phyloP scores from a whole-genome alignment of 2,329 filamentous ascomycete genomes.

The Coniochaeta sp. region DNA sequence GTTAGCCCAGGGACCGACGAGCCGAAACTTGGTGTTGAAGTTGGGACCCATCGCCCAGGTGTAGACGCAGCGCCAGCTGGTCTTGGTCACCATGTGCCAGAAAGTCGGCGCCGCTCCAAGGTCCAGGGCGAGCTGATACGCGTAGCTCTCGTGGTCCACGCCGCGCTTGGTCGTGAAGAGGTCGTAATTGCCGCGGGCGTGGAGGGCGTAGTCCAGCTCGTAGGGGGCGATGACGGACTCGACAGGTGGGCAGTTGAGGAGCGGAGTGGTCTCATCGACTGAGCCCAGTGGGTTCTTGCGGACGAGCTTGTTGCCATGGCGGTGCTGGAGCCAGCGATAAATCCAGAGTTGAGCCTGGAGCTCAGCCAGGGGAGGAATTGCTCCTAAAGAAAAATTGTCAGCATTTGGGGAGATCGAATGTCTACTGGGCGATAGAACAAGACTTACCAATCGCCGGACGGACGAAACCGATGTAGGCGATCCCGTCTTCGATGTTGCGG shows the following conservation, averaged over 20 bases:
- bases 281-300: background rate
- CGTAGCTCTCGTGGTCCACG: conserved; percentile 41
- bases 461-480: conserved; percentile 40
- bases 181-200: conserved; percentile 23
- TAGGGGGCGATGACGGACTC: conserved; percentile 22
- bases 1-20: conserved; percentile 35
- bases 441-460: conserved; percentile 31
- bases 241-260: too few species aligned
- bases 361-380: conserved; percentile 40
- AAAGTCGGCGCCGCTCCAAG: conserved; percentile 34
- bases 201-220: conserved; percentile 32
- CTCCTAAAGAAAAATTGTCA: conserved; percentile 18
- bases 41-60: conserved; percentile 41
- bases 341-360: conserved; percentile 41
- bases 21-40: conserved; percentile 40
- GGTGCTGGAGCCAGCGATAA: conserved; percentile 25
- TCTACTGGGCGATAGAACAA: too few species aligned
- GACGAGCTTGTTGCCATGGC: conserved; percentile 14
- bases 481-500: conserved; percentile 24
- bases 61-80: conserved; percentile 26
- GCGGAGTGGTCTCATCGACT: background rate
- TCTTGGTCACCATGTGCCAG: conserved; percentile 21
- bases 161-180: conserved; percentile 27
- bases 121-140: conserved; percentile 40
- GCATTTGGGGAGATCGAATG: too few species aligned